Conservation (phyloP, 371 early-diverging fungal species). For the Smittium mucronatum region DNA sequence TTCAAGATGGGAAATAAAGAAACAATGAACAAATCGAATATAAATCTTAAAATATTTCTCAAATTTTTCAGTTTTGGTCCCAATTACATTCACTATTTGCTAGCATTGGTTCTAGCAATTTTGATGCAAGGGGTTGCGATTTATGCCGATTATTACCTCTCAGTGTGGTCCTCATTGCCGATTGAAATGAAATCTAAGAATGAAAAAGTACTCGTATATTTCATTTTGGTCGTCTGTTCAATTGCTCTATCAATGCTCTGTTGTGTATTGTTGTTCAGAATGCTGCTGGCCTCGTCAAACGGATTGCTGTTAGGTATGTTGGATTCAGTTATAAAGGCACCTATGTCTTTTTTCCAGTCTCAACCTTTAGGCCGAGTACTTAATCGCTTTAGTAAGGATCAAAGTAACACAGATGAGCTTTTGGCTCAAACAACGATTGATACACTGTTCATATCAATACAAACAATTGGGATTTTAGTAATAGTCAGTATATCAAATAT, state of each 20-base stretch:
- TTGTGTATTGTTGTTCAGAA: constrained; percentile 28
- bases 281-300: constrained; percentile 38
- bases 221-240: neutral
- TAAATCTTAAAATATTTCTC: constrained; percentile 9
- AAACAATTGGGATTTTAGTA: neutral
- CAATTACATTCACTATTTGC: neutral
- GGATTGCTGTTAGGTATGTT: constrained; percentile 37
- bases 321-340: constrained; percentile 17
- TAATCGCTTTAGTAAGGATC: constrained; percentile 41
- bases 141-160: constrained; percentile 13
- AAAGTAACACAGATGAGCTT: constrained; percentile 41
- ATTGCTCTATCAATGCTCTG: constrained; percentile 14
- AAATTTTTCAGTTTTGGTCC: constrained; percentile 12
- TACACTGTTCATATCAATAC: constrained; percentile 22
- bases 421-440: constrained; percentile 39
- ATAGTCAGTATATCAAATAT: neutral
- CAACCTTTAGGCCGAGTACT: constrained; percentile 27
- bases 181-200: neutral
- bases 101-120: neutral
- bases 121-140: neutral
- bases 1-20: constrained; percentile 8
- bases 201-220: constrained; percentile 1
- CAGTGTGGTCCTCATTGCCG: constrained; percentile 2
- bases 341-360: constrained; percentile 27
- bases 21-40: neutral